These are phyloP conservation scores for Macrotyloma uniflorum DNA, from an alignment of 306 rosid genomes.

Conservation along the genomic window DNA sequence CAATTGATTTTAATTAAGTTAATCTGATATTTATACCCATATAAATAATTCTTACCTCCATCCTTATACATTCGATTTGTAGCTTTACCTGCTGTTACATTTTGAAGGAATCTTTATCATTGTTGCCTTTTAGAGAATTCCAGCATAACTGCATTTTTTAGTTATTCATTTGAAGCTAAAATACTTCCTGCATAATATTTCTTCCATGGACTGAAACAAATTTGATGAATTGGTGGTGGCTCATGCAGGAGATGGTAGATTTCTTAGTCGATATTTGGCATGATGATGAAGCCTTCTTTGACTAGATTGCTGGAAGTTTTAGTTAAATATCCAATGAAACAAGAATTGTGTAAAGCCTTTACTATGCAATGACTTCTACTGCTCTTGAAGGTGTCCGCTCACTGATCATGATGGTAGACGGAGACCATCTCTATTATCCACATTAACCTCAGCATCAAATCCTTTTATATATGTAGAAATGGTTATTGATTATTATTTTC, in stretches of 20 bases:
- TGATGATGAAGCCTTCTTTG: conserved; percentile 83
- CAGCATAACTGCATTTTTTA: neutral
- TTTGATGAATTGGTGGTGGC: conserved; percentile 35
- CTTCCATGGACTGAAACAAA: conserved; percentile 29
- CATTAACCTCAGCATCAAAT: conserved; percentile 35
- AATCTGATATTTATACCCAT: too few species aligned
- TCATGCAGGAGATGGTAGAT: conserved; percentile 97
- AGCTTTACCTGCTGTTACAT: neutral
- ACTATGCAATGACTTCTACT: conserved; percentile 36
- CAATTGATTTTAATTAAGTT: too few species aligned
- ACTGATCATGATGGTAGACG: conserved; percentile 25
- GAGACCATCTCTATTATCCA: conserved; percentile 4
- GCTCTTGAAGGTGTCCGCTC: conserved; percentile 12
- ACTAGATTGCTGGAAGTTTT: conserved; percentile 44
- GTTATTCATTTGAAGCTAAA: neutral
- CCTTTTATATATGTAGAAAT: conserved; percentile 19
- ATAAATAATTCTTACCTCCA: neutral
- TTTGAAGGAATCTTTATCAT: neutral
- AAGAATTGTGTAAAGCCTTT: conserved; percentile 38
- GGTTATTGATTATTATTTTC: conserved; percentile 30
- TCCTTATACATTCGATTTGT: neutral
- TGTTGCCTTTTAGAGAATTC: conserved; percentile 6
- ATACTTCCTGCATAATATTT: conserved; percentile 18
- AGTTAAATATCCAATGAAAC: conserved; percentile 33
- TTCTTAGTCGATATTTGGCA: conserved; percentile 92